Base-by-base conservation (phyloP, 768 basidiomycete species). In the Paxillus involutus region DNA sequence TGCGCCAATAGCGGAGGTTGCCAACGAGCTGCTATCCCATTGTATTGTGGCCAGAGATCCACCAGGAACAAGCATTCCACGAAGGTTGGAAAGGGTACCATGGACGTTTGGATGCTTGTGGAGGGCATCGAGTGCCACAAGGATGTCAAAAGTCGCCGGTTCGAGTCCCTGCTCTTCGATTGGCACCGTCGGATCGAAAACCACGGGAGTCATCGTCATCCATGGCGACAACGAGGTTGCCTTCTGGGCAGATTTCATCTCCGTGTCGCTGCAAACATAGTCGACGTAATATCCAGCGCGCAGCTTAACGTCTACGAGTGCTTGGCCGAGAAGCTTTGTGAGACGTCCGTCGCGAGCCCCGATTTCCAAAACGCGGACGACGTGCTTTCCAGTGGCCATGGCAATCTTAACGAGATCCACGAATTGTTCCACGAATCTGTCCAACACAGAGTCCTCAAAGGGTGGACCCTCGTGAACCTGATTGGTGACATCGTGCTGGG, bases 281-380 rank as follows among this genome's bases (percentile, higher is more conserved):
- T 63, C 60, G 29, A 63, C 57, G 26, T 47, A 55, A 24, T 39
- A 48, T 6, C 41, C 21, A 13, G 47, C 59, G n/a, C 35, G 43
- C 13, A 60, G 29, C 12, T 47, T 47, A 16, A 52, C 56, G 12
- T 63, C 59, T 13, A 63, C 32, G 14, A 63, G 56, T 26, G 53
- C 56, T 44, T 53, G 47, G 7, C 58, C 58, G 12, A 63, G 53
- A 13, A 58, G 52, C 17, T 45, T 33, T 12, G 61, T 60, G 26
- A 63, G 43, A n/a, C 49, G 29, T 2, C 61, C 61, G 4, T 56
- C 58, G 14, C 61, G 56, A 11, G 61, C 56, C 0, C 61, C 61
- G 21, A 63, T 56, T 51, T 63, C 61, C 17, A 63, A 44, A 8
- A 63, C 56, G 11, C 61, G 45, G 40, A 63, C 48, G 4, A 63